A percentile compares a stretch with the other conserved stretches of the same genome.
phyloP scores from a whole-genome alignment of 495 filamentous ascomycete genomes.

The Cairneyella variabilis region DNA sequence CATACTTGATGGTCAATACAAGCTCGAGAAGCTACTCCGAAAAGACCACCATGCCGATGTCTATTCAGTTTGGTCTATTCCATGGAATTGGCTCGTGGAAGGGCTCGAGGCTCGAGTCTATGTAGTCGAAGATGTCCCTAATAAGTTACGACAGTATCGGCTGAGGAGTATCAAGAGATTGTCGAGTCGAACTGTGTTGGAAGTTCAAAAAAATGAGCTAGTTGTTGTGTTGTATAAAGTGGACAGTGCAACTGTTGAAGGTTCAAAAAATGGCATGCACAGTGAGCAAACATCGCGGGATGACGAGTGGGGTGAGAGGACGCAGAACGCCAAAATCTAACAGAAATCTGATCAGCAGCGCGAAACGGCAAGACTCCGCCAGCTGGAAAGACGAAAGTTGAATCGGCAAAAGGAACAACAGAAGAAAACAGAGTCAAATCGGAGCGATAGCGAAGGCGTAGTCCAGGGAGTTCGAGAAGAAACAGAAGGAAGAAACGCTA shows the following conservation, averaged over 20 bases:
- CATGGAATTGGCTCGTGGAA: not conserved
- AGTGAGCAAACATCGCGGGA: not conserved
- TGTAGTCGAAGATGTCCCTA: not conserved
- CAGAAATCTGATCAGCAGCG: not conserved
- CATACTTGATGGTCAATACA: too few species aligned
- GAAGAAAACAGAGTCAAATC: not conserved
- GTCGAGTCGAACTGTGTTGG: conserved; percentile 1
- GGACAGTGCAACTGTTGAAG: not conserved
- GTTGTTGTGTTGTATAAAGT: not conserved
- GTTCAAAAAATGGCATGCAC: not conserved
- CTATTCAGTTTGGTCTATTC: not conserved
- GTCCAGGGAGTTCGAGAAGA: not conserved
- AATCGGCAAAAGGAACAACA: conserved; percentile 1
- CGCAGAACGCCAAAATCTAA: not conserved
- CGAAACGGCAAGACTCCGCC: conserved; percentile 4
- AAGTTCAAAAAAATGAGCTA: not conserved
- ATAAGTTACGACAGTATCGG: conserved; percentile 3
- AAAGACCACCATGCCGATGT: not conserved
- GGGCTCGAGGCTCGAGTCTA: conserved; percentile 1
- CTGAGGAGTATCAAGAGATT: conserved; percentile 7
- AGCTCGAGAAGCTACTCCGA: too few species aligned
- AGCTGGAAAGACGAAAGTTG: conserved; percentile 2
- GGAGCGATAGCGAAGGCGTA: not conserved
- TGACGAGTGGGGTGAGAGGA: not conserved
- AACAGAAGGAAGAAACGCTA: not conserved